Evolutionary conservation across 345 rosid species (phyloP), one percentile per base, ranked within the genome.

Genomic region (Mallotus nudiflorus): DNA sequence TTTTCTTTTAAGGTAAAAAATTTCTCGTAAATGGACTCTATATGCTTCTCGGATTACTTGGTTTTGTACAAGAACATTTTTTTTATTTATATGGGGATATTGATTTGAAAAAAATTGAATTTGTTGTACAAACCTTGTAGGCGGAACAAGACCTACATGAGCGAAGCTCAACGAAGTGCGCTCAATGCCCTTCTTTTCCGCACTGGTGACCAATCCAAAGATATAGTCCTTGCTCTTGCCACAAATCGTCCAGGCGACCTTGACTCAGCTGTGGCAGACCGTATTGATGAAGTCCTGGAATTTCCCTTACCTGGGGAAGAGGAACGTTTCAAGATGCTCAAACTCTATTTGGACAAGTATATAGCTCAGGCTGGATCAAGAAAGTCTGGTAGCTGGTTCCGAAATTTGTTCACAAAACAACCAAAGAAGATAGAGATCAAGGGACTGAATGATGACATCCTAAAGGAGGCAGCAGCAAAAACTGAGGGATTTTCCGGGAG

Each of bases 211-310:
- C 97, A 95, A 77, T 95, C 97, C 74, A 92, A 95, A 81, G 97
- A 95, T 72, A 86, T 89, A 70, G 97, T 95, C 67, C 88, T 92
- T 74, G 97, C 94, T 25, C 97, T 95, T 16, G 97, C 99, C 46
- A 95, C 97, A 64, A 95, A 95, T 77, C 88, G 96, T 29, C 99
- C 97, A n/a, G 96, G 97, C 62, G 99, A 92, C 82, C 97, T 95
- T 44, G 97, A 95, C 81, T 89, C 97, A 63, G 99, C 97, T 44
- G 92, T 92, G 63, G 84, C 96, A 46, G 96, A 95, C 71, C 91
- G 97, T 53, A 85, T 95, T 3, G 99, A 95, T 67, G 97, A 94
- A 81, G 89, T 87, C 65, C 87, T 95, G 10, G 99, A 90, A 71
- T 95, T 95, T 67, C 97, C 97, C 31, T 81, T 90, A 45, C 99